Percentiles rank a stretch among this genome's conserved stretches.
phyloP scores from a whole-genome alignment of 169 alveolate genomes.

The Eimeria tenella region DNA sequence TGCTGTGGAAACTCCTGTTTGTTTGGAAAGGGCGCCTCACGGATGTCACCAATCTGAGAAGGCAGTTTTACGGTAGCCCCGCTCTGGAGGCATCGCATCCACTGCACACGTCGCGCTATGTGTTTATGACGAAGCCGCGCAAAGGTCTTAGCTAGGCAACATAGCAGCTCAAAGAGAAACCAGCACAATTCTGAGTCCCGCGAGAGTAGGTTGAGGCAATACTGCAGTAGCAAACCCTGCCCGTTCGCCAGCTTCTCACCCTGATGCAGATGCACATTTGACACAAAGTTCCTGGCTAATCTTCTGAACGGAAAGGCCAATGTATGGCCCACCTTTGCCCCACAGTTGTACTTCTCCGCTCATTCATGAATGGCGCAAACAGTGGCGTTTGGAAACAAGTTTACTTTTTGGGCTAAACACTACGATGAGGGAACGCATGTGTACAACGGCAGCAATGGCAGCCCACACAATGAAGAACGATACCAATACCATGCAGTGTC shows the following conservation, averaged over 20 bases:
- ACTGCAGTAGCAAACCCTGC: constrained; percentile 53
- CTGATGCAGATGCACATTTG: constrained; percentile 7
- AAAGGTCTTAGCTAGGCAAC: constrained; percentile 54
- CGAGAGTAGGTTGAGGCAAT: constrained; percentile 26
- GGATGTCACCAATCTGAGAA: no score
- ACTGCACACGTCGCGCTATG: constrained; percentile 24
- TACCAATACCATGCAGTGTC: no score
- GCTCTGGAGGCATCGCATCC: background rate
- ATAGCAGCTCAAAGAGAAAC: constrained; percentile 55
- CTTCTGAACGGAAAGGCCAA: no score
- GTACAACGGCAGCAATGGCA: no score
- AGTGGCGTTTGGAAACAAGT: no score
- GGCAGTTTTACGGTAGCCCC: background rate
- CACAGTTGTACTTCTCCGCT: no score
- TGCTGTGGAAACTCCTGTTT: background rate
- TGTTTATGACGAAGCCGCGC: constrained; percentile 24
- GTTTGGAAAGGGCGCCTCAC: background rate
- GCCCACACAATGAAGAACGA: no score
- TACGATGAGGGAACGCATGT: no score
- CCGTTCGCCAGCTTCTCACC: constrained; percentile 25
- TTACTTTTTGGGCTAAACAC: no score
- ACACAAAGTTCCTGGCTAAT: no score
- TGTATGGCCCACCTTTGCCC: no score
- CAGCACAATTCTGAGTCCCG: constrained; percentile 42
- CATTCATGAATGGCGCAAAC: no score